Base-by-base conservation (phyloP, 163 green algal genomes). In the Chlorella variabilis region DNA sequence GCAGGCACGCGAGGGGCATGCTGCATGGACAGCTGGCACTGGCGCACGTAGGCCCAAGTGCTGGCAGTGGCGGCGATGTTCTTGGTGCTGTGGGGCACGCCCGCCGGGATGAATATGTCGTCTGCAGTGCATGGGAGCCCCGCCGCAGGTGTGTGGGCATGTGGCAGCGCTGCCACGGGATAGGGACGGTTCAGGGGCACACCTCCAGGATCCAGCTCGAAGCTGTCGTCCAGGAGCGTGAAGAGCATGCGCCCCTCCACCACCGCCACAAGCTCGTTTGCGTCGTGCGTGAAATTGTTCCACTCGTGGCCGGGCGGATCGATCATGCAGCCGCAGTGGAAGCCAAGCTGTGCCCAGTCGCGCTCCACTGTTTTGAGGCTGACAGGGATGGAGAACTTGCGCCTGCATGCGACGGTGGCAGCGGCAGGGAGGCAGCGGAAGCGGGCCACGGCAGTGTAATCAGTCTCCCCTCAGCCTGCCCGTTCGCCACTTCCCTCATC, bases 281-380 rank as follows among this genome's bases (percentile, higher is more conserved):
- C 61, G 3, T 61, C 36, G 34, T 83, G 77, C 0, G 75, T 82
- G 25, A 74, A 82, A 61, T 82, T 82, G 62, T 75, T 82, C 75
- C 75, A 82, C 62, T 82, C 62, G 31, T 82, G 75, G 54, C 71
- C 71, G 11, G 75, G 75, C 11, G 75, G 75, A 42, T 82, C 75
- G 0, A 82, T 48, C 61, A 82, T 82, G 51, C 33, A 41, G 29
- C 75, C 75, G 61, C 75, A 82, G 62, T 75, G 62, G 33, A 82
- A 82, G 42, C 75, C 75, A 33, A 59, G 31, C 17, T 23, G 20
- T 6, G 41, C 38, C 75, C 75, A 82, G 62, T 74, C 75, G 3
- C 61, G 34, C 42, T 82, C 75, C 18, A 82, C 75, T 23, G 48
- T 65, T 3, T 66, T 17, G 42, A 66, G 61, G 41, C 11, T 20